Evolutionary conservation across 805 yeast genomes (phyloP).

Genomic region (Wickerhamiella dianesei): DNA sequence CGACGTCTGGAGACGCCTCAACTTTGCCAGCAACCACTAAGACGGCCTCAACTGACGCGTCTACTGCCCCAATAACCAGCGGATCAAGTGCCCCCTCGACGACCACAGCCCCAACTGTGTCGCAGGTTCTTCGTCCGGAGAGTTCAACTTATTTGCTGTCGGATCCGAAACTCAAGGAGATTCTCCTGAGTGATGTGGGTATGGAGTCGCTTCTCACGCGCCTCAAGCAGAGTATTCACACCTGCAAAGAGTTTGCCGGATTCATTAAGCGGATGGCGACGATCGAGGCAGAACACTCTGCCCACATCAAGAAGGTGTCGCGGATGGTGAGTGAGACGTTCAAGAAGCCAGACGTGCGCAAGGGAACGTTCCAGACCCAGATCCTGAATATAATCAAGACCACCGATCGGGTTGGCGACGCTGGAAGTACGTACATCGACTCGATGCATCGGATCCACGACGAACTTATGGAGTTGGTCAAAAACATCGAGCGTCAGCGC

Average conservation of each 20-base stretch:
- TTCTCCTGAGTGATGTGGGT: constrained; percentile 35
- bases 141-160: constrained; percentile 22
- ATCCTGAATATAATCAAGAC: constrained; percentile 58
- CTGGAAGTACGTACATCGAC: constrained; percentile 61
- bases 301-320: constrained; percentile 60
- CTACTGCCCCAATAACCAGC: neutral
- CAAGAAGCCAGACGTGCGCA: constrained; percentile 36
- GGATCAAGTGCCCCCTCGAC: neutral
- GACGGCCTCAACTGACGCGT: neutral
- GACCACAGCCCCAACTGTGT: neutral
- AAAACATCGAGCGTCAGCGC: constrained; percentile 57
- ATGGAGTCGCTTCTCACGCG: constrained; percentile 58
- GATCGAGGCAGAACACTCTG: constrained; percentile 64
- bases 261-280: constrained; percentile 66
- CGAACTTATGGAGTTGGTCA: constrained; percentile 59
- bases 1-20: neutral
- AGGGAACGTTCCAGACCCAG: constrained; percentile 51
- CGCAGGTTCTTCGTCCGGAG: constrained; percentile 9
- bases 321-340: constrained; percentile 38
- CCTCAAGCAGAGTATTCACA: constrained; percentile 62
- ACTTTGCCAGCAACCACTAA: neutral
- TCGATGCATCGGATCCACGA: constrained; percentile 77
- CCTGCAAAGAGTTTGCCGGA: constrained; percentile 75
- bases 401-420: constrained; percentile 63
- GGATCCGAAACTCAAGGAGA: constrained; percentile 25